Base-by-base conservation (phyloP, 2,329 filamentous ascomycete genomes). In the Aspergillus sp. region DNA sequence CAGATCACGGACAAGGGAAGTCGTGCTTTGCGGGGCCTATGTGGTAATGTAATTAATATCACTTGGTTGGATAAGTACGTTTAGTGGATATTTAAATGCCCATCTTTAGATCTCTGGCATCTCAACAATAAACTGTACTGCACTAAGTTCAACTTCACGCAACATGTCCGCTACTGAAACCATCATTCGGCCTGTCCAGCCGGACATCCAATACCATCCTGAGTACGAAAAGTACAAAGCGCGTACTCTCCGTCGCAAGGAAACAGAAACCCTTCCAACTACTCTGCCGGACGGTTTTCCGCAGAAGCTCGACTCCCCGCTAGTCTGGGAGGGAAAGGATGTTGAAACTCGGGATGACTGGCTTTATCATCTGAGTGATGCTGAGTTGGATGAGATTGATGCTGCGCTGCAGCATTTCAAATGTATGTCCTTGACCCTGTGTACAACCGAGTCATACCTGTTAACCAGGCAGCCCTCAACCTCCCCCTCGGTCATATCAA, bases 241-340 rank as follows among this genome's bases (percentile, higher is more conserved):
- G 5, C 56, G 57, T 7, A 49, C 51, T 20, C 49, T 49, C 41
- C 48, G 33, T 20, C 57, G 56, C 35, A 57, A 53, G 20, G 50
- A 49, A 43, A 52, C 49, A 1, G 57, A 57, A 41, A 45, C 39
- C 3, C 43, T 59, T 5, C 47, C 19, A 22, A 20, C 42, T 4
- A 46, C 52, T 2, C 56, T 77, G 0, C 74, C 74, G 0, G 45
- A 55, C 1, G 71, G 68, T 0, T 77, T 74, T 51, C 74, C 74
- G 0, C 20, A 53, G 19, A 49, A 69, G 35, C 52, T 77, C 1
- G 51, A 61, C 2, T 73, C 71, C 0, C 62, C 71, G 4, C 60
- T 77, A 1, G 74, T 75, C 0, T 78, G 74, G 74, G 69, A 76
- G 32, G 72, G 70, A 3, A 63, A 64, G 15, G 62, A 67, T 3